Evolutionary conservation across 2,329 filamentous ascomycete species (phyloP), one percentile per base, ranked within the genome.

Genomic region (Aspergillus novofumigatus): DNA sequence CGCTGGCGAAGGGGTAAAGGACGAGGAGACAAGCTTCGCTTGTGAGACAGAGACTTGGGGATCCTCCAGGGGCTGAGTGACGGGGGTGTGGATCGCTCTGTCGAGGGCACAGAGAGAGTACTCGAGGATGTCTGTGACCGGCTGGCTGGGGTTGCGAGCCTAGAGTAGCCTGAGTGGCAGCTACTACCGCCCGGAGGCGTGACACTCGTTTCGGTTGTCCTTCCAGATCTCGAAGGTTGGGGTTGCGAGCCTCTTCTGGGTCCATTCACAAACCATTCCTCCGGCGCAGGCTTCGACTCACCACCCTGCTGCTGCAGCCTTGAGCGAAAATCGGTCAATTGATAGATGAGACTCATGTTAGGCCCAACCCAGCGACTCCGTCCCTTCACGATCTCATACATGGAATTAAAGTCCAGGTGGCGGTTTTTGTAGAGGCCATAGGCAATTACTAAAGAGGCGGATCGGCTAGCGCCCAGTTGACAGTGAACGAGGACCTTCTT

Each of bases 301-400:
- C 65, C 64, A 28, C 68, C 66, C 51, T 74, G 67, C 51, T 74
- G 67, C 56, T 71, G 54, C 38, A 79, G 61, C 45, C 73, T 73
- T 14, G 72, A 68, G 54, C 84, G 78, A 67, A 87, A 87, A 68
- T 87, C 85, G 29, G 85, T 85, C 50, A 87, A 75, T 66, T 87
- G 85, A 77, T 87, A 87, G 67, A 87, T 87, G 55, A 87, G 74
- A 62, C 85, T 86, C 85, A 87, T 87, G 68, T 87, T 87, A 1
- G 85, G 85, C 1, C 85, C 84, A 48, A 87, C 86, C 85, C 85
- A 87, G 67, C 82, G 83, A 74, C 85, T 87, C 59, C 83, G 78
- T 65, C 78, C 80, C 72, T 87, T 87, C 29, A 87, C 84, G 44
- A 79, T 76, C 69, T 85, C 82, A 65, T 87, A 87, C 59, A 85